Evolutionary conservation across 768 basidiomycete species (phyloP), one percentile per base, ranked within the genome.

Genomic region (Auriscalpium vulgare): DNA sequence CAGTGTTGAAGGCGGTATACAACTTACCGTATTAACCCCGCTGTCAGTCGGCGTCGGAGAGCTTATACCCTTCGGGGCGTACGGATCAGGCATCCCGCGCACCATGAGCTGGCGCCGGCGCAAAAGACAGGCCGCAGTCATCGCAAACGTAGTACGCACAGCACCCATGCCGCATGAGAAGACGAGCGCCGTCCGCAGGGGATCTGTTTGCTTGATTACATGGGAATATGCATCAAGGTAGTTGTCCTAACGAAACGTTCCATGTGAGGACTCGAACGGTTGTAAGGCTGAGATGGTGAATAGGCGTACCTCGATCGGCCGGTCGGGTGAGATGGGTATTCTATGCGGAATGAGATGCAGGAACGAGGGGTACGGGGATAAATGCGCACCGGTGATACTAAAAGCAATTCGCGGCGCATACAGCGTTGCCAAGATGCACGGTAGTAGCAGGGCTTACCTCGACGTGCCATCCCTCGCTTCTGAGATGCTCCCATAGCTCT

Each of bases 121-220:
- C 2, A 97, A 78, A 37, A 99, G 76, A 55, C 85, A 83, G 0
- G 95, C 94, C 8, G 93, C 91, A n/a, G 87, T 81, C 97, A 98
- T 98, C 3, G 91, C 93, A 66, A 97, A 98, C 0, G 95, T 97
- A 2, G 94, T 95, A 17, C 95, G 81, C 1, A 97, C 95, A 2
- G 91, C 92, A 47, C 97, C 97, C 84, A 95, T 93, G 36, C 97
- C 95, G 67, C 95, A 97, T 50, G 89, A 93, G 68, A 98, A 97
- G 4, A 98, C 88, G 17, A 98, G 74, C 0, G 88, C 84, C 0
- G 92, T 93, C 16, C 75, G 75, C 4, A 86, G 72, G 2, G 95
- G 95, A 63, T 95, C 90, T 0, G 87, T 81, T 40, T 79, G 70
- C 59, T 83, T 82, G 56, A 99, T 87, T 37, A 95, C 84, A 3